Percentiles rank a stretch among this genome's conserved stretches.
phyloP scores from a whole-genome alignment of 2,329 filamentous ascomycete genomes.

The Neofusicoccum cordaticola region DNA sequence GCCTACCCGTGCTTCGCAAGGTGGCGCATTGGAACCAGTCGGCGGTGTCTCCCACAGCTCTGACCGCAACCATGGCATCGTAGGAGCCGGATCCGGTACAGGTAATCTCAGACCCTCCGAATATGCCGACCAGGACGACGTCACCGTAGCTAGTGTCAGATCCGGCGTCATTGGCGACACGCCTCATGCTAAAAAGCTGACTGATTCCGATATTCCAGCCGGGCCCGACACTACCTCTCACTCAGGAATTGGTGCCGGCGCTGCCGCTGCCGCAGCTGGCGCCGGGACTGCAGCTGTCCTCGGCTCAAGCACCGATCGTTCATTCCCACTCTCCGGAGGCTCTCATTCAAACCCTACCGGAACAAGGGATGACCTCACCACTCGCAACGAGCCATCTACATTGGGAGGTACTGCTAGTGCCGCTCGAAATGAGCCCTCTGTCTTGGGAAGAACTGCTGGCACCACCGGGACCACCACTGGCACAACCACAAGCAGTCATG shows the following conservation, averaged over 20 bases:
- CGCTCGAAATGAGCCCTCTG: neutral
- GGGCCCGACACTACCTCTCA: neutral
- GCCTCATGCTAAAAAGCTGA: conserved; percentile 9
- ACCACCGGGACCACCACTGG: neutral
- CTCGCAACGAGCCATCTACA: neutral
- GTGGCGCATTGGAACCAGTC: neutral
- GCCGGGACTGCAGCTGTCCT: conserved; percentile 20
- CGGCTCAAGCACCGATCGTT: conserved; percentile 27
- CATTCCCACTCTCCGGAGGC: conserved; percentile 37
- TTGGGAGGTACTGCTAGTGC: neutral
- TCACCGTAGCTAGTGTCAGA: conserved; percentile 39
- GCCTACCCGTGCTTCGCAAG: neutral
- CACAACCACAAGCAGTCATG: neutral
- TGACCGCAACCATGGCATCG: neutral
- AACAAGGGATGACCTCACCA: neutral
- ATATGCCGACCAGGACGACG: conserved; percentile 7
- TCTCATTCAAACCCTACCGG: neutral
- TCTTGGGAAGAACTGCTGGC: neutral
- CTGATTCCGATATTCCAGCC: conserved; percentile 13
- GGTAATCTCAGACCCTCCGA: conserved; percentile 13
- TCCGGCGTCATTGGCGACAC: conserved; percentile 38
- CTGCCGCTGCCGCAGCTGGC: neutral
- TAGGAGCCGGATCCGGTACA: neutral
- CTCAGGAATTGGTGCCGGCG: neutral
- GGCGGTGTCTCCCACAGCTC: conserved; percentile 7